These are phyloP conservation scores for Aspergillus candidus DNA, from an alignment of 2,329 filamentous ascomycete species.

Conservation along the genomic window DNA sequence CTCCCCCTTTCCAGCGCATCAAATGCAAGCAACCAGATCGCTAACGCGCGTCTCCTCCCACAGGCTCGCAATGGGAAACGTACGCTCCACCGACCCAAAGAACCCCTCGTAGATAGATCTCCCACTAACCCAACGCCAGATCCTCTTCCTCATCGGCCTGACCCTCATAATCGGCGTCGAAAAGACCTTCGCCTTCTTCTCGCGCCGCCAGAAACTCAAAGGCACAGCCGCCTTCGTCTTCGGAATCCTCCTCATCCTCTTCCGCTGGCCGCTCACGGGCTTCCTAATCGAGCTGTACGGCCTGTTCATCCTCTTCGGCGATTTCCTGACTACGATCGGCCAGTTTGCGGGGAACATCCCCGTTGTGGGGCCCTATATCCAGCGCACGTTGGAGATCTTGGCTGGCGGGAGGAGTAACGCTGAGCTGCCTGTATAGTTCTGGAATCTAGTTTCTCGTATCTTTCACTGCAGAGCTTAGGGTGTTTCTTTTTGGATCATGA, in stretches of 20 bases:
- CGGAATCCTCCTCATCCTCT: constrained; percentile 76
- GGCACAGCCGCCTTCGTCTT: constrained; percentile 82
- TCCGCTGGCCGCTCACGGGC: constrained; percentile 85
- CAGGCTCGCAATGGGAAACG: constrained; percentile 96
- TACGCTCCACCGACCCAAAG: constrained; percentile 38
- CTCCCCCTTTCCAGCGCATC: not conserved
- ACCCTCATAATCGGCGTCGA: constrained; percentile 90
- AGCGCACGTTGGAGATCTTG: constrained; percentile 62
- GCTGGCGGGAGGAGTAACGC: constrained; percentile 66
- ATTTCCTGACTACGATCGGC: constrained; percentile 89
- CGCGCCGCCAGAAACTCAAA: constrained; percentile 83
- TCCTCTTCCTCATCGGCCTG: constrained; percentile 94
- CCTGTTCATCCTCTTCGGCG: constrained; percentile 87
- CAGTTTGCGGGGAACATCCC: constrained; percentile 80
- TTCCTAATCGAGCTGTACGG: constrained; percentile 90
- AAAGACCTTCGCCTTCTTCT: constrained; percentile 92
- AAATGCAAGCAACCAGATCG: constrained; percentile 3
- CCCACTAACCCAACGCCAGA: constrained; percentile 47
- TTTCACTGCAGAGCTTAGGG: no score
- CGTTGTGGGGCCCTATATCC: constrained; percentile 80
- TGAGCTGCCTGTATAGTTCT: constrained; percentile 50
- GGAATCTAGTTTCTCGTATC: no score
- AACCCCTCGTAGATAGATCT: constrained; percentile 4
- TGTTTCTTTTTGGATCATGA: not conserved
- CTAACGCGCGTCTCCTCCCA: not conserved